Percentiles rank a stretch among this genome's conserved stretches.
These are phyloP conservation scores for Trypanosoma brucei DNA, from an alignment of 208 protist genomes.

Conservation along the genomic window DNA sequence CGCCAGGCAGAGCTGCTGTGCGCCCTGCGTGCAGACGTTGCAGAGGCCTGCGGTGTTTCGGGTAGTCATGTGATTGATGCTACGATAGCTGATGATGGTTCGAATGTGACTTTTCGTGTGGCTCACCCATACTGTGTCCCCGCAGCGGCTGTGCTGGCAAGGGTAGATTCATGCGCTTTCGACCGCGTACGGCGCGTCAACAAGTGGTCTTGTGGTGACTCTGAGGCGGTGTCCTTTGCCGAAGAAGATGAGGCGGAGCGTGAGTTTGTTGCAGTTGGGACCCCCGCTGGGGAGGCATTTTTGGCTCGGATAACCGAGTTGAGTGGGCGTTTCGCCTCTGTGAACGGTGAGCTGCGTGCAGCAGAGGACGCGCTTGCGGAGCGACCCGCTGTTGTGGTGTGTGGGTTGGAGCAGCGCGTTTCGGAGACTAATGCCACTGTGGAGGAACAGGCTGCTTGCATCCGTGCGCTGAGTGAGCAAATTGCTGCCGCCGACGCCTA, in stretches of 20 bases:
- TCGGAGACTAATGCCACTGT: neutral
- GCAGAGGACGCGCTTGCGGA: neutral
- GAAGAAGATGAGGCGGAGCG: neutral
- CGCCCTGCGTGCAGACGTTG: constrained; percentile 3
- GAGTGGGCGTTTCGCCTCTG: neutral
- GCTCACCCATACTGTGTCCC: neutral
- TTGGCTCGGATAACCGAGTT: neutral
- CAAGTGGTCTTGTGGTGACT: neutral
- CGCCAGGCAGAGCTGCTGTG: constrained; percentile 4
- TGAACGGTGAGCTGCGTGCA: neutral
- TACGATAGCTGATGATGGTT: neutral
- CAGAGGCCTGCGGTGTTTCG: constrained; percentile 2
- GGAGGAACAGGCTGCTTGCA: neutral
- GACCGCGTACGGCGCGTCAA: constrained; percentile 16
- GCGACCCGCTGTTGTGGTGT: neutral
- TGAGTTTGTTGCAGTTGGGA: neutral
- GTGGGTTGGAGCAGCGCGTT: neutral
- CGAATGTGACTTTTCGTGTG: neutral
- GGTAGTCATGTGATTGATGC: neutral
- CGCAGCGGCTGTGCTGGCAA: neutral
- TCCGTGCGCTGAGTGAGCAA: neutral
- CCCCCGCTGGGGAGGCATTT: neutral
- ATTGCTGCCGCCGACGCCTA: constrained; percentile 2
- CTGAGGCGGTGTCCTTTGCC: neutral
- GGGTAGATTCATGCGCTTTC: constrained; percentile 10